These are phyloP conservation scores for Prototheca cutis DNA, from an alignment of 163 green algal genomes.

Conservation along the genomic window DNA sequence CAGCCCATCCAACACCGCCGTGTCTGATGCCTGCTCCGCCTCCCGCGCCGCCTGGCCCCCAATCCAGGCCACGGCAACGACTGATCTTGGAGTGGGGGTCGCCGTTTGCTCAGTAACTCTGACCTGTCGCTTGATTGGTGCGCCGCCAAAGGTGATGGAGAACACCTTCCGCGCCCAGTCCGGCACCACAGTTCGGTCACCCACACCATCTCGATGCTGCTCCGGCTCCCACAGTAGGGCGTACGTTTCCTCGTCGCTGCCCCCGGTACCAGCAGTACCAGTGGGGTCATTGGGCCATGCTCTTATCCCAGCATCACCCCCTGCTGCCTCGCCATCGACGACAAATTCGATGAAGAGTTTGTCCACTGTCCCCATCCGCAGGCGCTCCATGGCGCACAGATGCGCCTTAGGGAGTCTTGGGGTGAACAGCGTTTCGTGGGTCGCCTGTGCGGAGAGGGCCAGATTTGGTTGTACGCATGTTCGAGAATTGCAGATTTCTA, in stretches of 20 bases:
- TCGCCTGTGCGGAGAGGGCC: background rate
- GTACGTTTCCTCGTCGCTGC: background rate
- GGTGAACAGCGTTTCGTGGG: background rate
- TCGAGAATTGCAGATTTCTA: too few relatives aligned
- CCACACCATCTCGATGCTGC: background rate
- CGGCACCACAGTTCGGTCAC: background rate
- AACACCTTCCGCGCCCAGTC: background rate
- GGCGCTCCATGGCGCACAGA: background rate
- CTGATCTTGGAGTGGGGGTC: background rate
- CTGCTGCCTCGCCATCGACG: too few relatives aligned
- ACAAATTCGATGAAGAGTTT: background rate
- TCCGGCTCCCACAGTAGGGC: background rate
- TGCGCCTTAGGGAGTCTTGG: background rate
- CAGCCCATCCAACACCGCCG: background rate
- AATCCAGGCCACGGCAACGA: background rate
- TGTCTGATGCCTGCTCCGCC: background rate
- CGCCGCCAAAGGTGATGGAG: background rate
- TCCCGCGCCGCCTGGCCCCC: background rate
- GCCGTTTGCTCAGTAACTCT: background rate
- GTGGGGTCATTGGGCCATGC: too few relatives aligned
- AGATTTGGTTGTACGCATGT: too few relatives aligned
- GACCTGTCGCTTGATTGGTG: background rate
- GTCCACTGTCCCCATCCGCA: background rate
- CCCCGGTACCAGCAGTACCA: too few relatives aligned
- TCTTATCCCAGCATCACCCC: too few relatives aligned